Evolutionary conservation across 2,329 filamentous ascomycete genomes (phyloP), one percentile per base, ranked within the genome.

Genomic region (Cladosporium halotolerans): DNA sequence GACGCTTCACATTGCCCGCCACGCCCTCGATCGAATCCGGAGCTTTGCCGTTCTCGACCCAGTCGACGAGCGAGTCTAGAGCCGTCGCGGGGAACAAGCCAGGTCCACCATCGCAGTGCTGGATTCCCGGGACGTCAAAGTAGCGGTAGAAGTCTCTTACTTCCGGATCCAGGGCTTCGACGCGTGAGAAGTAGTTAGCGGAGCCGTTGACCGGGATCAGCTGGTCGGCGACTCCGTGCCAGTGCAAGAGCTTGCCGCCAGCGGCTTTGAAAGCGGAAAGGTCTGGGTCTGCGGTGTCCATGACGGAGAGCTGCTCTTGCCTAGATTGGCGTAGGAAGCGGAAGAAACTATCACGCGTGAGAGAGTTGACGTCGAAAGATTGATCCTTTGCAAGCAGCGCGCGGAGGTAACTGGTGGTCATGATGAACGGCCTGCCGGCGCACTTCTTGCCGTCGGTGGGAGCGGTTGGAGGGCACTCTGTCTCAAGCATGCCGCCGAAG

Each of bases 331-430:
- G 23, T 66, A 66, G 4, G 68, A 68, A 16, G 61, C 57, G 34
- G 67, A 66, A 66, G 59, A 72, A 75, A 57, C 79, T 76, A n/a
- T 63, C 59, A 4, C 68, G 57, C 11, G 64, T 68, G 32, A 76
- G 60, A 1, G 62, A 68, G 1, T 62, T 57, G 1, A 73, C 66
- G 52, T 75, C 66, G 70, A 72, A 78, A 52, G 47, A 60, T 0
- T 70, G 63, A 58, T 77, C 66, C 57, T 74, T 73, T 65, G 74
- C 74, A 36, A 79, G 65, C 8, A 67, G 76, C 57, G 76, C 77
- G 34, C 68, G 68, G 65, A 75, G 76, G 75, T 75, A 79, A 58
- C 76, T 74, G 4, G 57, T 58, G 1, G 70, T 72, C 60, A 74
- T 75, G 0, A 59, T 42, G 59, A 75, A 77, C 1, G 72, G 68